phyloP scores from a whole-genome alignment of 164 flowering plant genomes.

The Aristolochia californica region DNA sequence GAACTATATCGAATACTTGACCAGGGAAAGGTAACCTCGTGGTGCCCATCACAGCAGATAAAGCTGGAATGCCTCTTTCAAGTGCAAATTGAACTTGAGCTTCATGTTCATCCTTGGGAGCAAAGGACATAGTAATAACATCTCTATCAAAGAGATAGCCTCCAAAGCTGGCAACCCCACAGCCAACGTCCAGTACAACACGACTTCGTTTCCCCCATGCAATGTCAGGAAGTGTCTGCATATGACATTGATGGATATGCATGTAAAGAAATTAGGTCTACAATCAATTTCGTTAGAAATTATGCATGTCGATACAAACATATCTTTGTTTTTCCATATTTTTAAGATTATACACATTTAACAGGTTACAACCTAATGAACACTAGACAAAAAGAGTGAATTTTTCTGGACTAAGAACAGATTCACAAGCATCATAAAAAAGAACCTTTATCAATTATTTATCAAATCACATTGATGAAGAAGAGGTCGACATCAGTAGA shows the following conservation, averaged over 20 bases:
- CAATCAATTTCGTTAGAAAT: too few species aligned
- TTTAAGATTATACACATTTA: too few species aligned
- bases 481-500: not conserved
- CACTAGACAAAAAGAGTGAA: not conserved
- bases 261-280: not conserved
- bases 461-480: not conserved
- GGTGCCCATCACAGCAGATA: conserved; percentile 98
- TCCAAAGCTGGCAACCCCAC: conserved; percentile 99
- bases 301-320: too few species aligned
- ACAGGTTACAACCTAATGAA: too few species aligned
- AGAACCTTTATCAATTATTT: not conserved
- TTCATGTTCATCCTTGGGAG: conserved; percentile 99
- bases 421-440: not conserved
- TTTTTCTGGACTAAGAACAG: not conserved
- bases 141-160: conserved; percentile 92
- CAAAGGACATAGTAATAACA: conserved; percentile 88
- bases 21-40: conserved; percentile 83
- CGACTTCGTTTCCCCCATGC: conserved; percentile 91
- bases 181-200: conserved; percentile 90
- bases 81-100: conserved; percentile 99
- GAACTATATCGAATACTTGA: conserved; percentile 79
- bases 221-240: conserved; percentile 61
- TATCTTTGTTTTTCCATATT: too few species aligned
- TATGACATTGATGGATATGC: not conserved
- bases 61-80: conserved; percentile 95